phyloP scores from a whole-genome alignment of 2,329 filamentous ascomycete genomes.

The Trichoderma sp. region DNA sequence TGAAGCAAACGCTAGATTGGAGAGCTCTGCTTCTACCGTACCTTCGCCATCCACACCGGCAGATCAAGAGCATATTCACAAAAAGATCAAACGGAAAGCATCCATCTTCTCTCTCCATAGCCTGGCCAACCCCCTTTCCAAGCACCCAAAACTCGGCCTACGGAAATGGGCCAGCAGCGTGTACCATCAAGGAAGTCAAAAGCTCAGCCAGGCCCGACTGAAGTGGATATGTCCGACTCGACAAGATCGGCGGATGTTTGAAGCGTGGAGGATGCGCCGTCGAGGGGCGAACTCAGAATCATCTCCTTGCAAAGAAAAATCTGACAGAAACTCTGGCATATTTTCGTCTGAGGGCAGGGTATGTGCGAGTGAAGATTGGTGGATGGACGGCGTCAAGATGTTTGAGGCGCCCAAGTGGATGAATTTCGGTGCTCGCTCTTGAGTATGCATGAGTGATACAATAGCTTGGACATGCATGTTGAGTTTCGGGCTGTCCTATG shows the following conservation, averaged over 20 bases:
- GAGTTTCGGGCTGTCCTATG: background rate
- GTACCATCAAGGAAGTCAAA: constrained; percentile 27
- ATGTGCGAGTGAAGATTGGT: constrained; percentile 33
- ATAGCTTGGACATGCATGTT: background rate
- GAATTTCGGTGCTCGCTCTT: constrained; percentile 22
- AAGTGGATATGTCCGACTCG: constrained; percentile 30
- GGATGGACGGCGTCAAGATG: constrained; percentile 35
- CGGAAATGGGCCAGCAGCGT: constrained; percentile 32
- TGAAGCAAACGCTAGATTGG: constrained; percentile 20
- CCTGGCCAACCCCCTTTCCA: constrained; percentile 27
- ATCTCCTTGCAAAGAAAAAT: constrained; percentile 27
- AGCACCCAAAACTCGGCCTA: constrained; percentile 29
- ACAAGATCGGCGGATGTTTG: constrained; percentile 28
- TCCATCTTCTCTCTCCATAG: constrained; percentile 33
- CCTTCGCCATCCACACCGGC: background rate
- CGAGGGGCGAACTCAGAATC: background rate
- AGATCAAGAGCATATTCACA: constrained; percentile 18
- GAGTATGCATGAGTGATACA: background rate
- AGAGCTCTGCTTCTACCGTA: constrained; percentile 22
- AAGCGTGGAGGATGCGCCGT: constrained; percentile 28
- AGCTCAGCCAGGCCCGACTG: constrained; percentile 28
- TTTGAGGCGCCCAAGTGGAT: constrained; percentile 36
- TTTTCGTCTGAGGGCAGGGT: constrained; percentile 28
- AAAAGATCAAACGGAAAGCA: constrained; percentile 32
- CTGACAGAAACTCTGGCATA: constrained; percentile 25